phyloP scores from a whole-genome alignment of 495 filamentous ascomycete species.

The Hypomontagnella monticulosa region DNA sequence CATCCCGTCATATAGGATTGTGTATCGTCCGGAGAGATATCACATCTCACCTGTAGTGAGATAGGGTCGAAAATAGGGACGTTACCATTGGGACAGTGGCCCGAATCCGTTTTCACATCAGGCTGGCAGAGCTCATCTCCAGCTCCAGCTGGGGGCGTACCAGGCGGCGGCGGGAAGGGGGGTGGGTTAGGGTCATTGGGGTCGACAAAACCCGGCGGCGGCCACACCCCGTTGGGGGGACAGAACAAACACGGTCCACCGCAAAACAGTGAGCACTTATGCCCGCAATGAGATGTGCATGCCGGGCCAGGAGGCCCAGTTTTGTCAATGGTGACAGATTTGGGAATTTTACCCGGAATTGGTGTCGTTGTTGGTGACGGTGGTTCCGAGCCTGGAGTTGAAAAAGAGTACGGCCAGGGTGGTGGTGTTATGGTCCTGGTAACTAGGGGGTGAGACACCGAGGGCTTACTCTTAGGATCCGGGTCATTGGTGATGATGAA shows the following conservation, averaged over 20 bases:
- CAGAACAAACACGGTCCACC: slow-evolving; percentile 1
- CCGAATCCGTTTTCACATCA: not conserved
- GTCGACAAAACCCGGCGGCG: slow-evolving; percentile 1
- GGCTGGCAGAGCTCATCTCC: not conserved
- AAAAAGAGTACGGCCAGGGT: slow-evolving; percentile 13
- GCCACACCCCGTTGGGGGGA: not conserved
- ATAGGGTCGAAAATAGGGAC: not conserved
- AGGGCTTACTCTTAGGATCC: not conserved
- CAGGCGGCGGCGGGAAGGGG: slow-evolving; percentile 1
- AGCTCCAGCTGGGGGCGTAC: not conserved
- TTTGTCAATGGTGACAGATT: not conserved
- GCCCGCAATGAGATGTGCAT: slow-evolving; percentile 2
- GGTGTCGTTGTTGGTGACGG: not conserved
- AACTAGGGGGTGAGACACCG: slow-evolving; percentile 1
- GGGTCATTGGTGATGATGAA: slow-evolving; percentile 12
- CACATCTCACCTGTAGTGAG: not conserved
- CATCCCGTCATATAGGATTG: not conserved
- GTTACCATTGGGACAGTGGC: slow-evolving; percentile 1
- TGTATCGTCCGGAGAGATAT: not conserved
- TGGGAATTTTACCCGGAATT: not conserved
- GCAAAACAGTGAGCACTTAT: not conserved
- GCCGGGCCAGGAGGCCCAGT: not conserved
- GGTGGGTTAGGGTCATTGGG: slow-evolving; percentile 6
- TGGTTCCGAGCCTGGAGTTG: not conserved
- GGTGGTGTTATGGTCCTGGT: slow-evolving; percentile 17